Conservation (phyloP, 2,329 filamentous ascomycete genomes). For the Ophiostoma tasmaniense region DNA sequence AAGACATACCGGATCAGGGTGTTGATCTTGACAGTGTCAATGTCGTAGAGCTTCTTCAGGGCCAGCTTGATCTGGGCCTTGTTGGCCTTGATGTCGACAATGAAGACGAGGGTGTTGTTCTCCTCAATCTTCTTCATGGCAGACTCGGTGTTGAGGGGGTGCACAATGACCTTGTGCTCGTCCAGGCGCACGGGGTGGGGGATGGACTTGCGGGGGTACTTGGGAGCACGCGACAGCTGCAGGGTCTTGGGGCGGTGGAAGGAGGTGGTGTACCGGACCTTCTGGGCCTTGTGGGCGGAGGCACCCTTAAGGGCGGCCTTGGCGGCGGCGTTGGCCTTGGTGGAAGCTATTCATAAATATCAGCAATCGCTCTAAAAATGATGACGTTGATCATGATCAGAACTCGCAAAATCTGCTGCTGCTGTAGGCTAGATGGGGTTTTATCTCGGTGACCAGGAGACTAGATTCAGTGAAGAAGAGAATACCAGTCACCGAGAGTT, state of each 20-base stretch:
- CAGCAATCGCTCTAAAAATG: constrained; percentile 59
- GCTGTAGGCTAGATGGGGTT: constrained; percentile 32
- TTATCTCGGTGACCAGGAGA: background rate
- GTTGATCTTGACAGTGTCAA: constrained; percentile 98
- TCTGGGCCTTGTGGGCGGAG: constrained; percentile 69
- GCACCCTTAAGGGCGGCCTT: constrained; percentile 92
- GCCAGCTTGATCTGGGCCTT: constrained; percentile 99
- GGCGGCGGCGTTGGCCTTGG: constrained; percentile 87
- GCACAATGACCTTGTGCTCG: constrained; percentile 94
- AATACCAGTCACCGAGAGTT: background rate
- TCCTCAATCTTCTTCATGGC: constrained; percentile 99
- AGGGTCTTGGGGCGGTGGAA: constrained; percentile 99
- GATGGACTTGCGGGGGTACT: constrained; percentile 95
- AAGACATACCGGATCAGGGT: constrained; percentile 79
- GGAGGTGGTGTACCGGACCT: constrained; percentile 84
- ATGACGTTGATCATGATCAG: constrained; percentile 30
- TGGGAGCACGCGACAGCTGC: constrained; percentile 78
- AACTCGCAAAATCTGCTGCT: constrained; percentile 72
- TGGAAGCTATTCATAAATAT: constrained; percentile 50
- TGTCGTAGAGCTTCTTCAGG: constrained; percentile 98
- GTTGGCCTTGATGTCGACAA: constrained; percentile 95
- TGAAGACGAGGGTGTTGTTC: constrained; percentile 99
- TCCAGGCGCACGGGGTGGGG: constrained; percentile 85
- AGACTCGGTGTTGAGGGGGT: constrained; percentile 98
- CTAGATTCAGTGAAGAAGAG: background rate